Percentiles rank a stretch among this genome's conserved stretches.
These are phyloP conservation scores for Ogataea pini DNA, from an alignment of 805 yeast genomes.

Conservation along the genomic window DNA sequence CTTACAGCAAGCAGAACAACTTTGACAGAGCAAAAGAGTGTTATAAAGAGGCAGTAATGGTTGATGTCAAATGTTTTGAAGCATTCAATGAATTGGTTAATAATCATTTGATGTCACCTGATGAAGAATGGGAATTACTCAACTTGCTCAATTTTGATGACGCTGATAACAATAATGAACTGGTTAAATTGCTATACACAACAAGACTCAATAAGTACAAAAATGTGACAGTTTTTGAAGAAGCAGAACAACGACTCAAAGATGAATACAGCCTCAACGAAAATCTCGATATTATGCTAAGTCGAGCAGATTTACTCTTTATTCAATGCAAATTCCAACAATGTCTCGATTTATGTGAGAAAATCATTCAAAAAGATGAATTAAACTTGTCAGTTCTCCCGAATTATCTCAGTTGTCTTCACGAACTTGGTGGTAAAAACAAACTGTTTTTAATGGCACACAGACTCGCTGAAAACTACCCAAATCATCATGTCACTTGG, in stretches of 20 bases:
- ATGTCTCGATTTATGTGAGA: slow-evolving; percentile 75
- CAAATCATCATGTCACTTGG: slow-evolving; percentile 85
- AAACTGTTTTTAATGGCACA: slow-evolving; percentile 80
- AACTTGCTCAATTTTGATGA: slow-evolving; percentile 64
- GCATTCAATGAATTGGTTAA: slow-evolving; percentile 80
- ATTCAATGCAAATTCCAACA: slow-evolving; percentile 77
- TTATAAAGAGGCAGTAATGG: slow-evolving; percentile 79
- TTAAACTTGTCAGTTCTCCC: slow-evolving; percentile 74
- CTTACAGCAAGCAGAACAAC: slow-evolving; percentile 79
- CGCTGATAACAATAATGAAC: slow-evolving; percentile 76
- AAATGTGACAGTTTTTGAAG: slow-evolving; percentile 57
- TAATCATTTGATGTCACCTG: slow-evolving; percentile 74
- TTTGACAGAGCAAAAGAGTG: slow-evolving; percentile 85
- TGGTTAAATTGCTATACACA: slow-evolving; percentile 74
- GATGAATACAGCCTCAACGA: slow-evolving; percentile 73
- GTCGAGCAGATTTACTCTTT: slow-evolving; percentile 69
- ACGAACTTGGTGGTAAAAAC: slow-evolving; percentile 81
- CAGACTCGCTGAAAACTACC: slow-evolving; percentile 80
- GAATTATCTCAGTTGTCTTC: slow-evolving; percentile 76
- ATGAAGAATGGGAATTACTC: slow-evolving; percentile 84
- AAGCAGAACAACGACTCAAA: slow-evolving; percentile 62
- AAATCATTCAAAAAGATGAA: slow-evolving; percentile 57
- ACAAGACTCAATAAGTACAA: slow-evolving; percentile 73
- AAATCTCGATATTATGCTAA: slow-evolving; percentile 67
- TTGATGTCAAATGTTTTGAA: slow-evolving; percentile 90